These are phyloP conservation scores for Peziza echinospora DNA, from an alignment of 495 filamentous ascomycete species.

Conservation along the genomic window DNA sequence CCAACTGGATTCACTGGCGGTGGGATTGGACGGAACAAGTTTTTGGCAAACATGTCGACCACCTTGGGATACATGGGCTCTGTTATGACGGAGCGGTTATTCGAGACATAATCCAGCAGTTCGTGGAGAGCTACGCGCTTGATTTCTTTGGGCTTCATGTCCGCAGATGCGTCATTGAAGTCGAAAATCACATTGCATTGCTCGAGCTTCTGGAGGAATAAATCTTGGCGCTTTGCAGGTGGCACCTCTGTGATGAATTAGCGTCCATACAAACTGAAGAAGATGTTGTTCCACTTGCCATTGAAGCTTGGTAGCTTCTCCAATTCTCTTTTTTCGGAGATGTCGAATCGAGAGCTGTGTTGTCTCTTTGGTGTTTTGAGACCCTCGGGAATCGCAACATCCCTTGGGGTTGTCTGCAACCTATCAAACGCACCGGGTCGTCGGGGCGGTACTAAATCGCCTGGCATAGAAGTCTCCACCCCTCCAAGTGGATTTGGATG, in stretches of 20 bases:
- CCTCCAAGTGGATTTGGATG: constrained; percentile 85
- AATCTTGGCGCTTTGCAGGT: constrained; percentile 79
- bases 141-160: constrained; percentile 99
- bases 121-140: constrained; percentile 94
- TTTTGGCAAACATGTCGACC: constrained; percentile 98
- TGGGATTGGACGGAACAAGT: constrained; percentile 89
- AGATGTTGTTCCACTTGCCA: constrained; percentile 9
- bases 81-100: constrained; percentile 94
- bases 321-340: constrained; percentile 85
- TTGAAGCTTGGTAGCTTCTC: constrained; percentile 98
- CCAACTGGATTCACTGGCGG: constrained; percentile 94
- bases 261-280: not conserved
- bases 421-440: constrained; percentile 69
- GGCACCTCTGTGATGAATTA: constrained; percentile 44
- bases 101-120: constrained; percentile 91
- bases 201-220: constrained; percentile 99
- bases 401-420: constrained; percentile 74
- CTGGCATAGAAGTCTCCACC: constrained; percentile 93
- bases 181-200: constrained; percentile 99
- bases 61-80: constrained; percentile 98
- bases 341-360: constrained; percentile 92
- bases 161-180: constrained; percentile 93
- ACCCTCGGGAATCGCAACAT: constrained; percentile 65
- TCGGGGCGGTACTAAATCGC: constrained; percentile 85
- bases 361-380: constrained; percentile 87